Percentiles rank a stretch among this genome's conserved stretches.
Conservation (phyloP, 106 monocot species). For the Phalaenopsis aphrodite region DNA sequence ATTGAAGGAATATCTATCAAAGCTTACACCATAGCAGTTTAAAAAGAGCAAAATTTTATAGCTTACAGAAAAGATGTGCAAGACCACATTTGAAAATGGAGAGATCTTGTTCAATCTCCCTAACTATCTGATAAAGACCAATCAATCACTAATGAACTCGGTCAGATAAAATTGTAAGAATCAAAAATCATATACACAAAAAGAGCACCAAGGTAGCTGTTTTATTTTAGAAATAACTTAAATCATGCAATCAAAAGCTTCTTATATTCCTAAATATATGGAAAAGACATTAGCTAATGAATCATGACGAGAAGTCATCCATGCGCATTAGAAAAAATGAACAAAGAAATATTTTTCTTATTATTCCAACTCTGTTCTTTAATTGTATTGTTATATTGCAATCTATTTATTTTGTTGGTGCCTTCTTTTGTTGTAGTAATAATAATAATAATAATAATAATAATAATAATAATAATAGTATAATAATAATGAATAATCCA, state of each 20-base stretch:
- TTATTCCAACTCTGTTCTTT: neutral
- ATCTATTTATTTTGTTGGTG: neutral
- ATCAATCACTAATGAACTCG: neutral
- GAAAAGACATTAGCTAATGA: neutral
- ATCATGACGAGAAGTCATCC: too few species aligned
- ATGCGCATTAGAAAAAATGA: neutral
- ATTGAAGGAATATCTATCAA: neutral
- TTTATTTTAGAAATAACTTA: neutral
- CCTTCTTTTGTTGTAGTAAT: neutral
- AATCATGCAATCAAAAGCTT: neutral
- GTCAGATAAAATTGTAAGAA: neutral
- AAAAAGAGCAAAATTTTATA: neutral
- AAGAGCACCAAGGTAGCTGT: neutral
- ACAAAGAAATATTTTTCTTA: neutral
- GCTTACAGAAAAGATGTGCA: slow-evolving; percentile 95
- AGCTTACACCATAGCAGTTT: neutral
- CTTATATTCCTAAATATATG: neutral
- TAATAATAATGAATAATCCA: neutral
- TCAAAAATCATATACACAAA: neutral
- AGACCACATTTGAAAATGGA: slow-evolving; percentile 87
- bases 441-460: neutral
- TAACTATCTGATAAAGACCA: slow-evolving; percentile 45
- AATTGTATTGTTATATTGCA: neutral
- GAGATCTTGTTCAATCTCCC: slow-evolving; percentile 74
- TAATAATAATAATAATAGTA: neutral